Base-by-base conservation (phyloP, 2,329 filamentous ascomycete species). In the Xylaria sp. region DNA sequence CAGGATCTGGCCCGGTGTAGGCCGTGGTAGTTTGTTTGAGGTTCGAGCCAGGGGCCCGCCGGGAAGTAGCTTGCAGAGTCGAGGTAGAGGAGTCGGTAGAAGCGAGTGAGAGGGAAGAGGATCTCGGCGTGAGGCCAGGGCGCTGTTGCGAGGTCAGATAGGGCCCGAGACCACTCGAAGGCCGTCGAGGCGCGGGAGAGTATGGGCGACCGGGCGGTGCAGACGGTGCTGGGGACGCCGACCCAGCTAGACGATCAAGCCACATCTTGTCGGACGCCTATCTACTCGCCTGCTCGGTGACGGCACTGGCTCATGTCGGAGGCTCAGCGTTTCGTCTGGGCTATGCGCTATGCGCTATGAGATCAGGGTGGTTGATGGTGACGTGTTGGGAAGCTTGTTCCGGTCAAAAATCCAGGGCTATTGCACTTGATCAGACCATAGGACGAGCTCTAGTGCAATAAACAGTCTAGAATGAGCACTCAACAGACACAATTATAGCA, bases 171-270 rank as follows among this genome's bases (percentile, higher is more conserved):
- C 88, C 89, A 77, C 87, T 89, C 13, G 91, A 89, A 60, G 91
- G 88, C 78, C 91, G 86, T 72, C 88, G 88, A 49, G 89, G 87
- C 33, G 90, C 86, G 57, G 93, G 92, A 71, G 93, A 94, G 77
- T 89, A 92, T 59, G 91, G 84, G 78, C 93, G 89, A 79, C 87
- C 90, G 68, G 86, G 85, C 69, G 89, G 83, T 77, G 89, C 85
- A 64, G 77, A 78, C 69, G 82, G 66, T 33, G 77, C 73, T n/a
- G 89, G 88, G 67, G 89, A 89, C 71, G 88, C 89, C 66, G 90
- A 87, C 80, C 87, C 90, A 72, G 92, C 91, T 73, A 97, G 89
- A 79, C 94, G 91, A 83, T 97, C 94, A 78, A 97, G 89, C 94
- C 94, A 97, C 93, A 97, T 97, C 2, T 76, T 76, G 82, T 68